Evolutionary conservation across 1,284 basidiomycete genomes (phyloP), one percentile per base, ranked within the genome.

Genomic region (Cryptococcus wingfieldii): DNA sequence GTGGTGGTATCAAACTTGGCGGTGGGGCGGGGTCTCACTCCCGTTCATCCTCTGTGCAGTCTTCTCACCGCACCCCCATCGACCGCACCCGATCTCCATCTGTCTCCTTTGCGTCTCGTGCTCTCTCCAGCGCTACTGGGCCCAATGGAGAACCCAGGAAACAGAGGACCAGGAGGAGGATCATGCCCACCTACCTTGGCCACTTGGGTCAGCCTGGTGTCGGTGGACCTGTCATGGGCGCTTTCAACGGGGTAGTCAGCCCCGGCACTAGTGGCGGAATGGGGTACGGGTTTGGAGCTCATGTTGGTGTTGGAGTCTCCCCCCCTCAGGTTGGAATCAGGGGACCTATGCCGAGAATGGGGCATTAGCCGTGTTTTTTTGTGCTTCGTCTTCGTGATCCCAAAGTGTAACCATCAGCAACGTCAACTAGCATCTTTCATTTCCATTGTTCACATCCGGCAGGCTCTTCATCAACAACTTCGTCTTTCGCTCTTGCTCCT

Each of bases 1-100:
- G 77, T 16, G 77, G 77, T 19, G 77, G 77, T 37, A 75, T 77
- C 54, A 76, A 76, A 59, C 69, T 78, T 12, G 77, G 76, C 45
- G 74, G 73, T 16, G 47, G 42, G 18, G 54, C 44, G n/a, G 57
- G 63, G 14, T 28, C 41, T 16, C 46, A 48, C 13, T 71, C 71
- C 14, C 65, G 73, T 45, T 62, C 72, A 14, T 59, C 63, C 34
- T 66, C 64, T 3, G 69, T 66, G 8, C 58, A 61, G 47, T 58
- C 62, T 13, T 50, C 55, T 31, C 46, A 55, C 19, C 58, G 67
- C n/a, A 60, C 57, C 28, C 55, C 61, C 7, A 45, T 58, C 27
- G 70, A 71, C 50, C 66, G 74, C 54, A 68, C 68, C 13, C 65
- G 74, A 27, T 73, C 71, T 14, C 74, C 74, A 4, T 71, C 69